Base-by-base conservation (phyloP, 139 green algal species). In the Chlamydomonas eustigma region DNA sequence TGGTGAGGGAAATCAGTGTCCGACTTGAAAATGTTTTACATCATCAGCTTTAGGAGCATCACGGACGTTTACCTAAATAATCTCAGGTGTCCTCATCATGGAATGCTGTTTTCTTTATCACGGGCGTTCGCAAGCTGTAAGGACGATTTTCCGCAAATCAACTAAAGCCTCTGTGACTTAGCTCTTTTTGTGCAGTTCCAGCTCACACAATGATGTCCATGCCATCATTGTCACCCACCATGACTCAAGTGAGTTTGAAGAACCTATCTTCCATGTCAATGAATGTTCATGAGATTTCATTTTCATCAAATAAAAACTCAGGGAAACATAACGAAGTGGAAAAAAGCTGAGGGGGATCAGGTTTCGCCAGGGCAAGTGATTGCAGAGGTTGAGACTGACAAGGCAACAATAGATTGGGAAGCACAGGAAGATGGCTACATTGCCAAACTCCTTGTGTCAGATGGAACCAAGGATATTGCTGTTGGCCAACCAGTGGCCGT, bases 311-410 rank as follows among this genome's bases (percentile, higher is more conserved):
- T 87, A 86, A 74, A 91, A 91, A 71, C 32, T 8, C 80, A 90
- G 87, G 94, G 94, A 64, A 98, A 94, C 79, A 93, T 98, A 44
- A 79, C 89, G 0, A 76, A 71, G 3, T 98, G 94, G 94, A 87
- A 87, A 67, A 93, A 93, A 84, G 84, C 86, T 34, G 83, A 86
- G 64, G 83, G 87, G 22, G 87, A 89, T 25, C 12, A 63, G n/a
- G 35, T 90, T 1, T 38, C 70, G 1, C 76, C 87, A 4, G 87
- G 84, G 0, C 66, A 85, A 28, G 80, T 93, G 18, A 73, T 97
- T 1, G 92, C 91, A 2, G 91, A 97, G 71, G 81, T 98, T 25
- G 94, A 98, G 81, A 98, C 94, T 2, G 96, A 99, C 81, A 99
- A 98, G 85, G 91, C 91, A 5, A 92, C 84, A 0, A 87, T 94